Evolutionary conservation across 1,284 basidiomycete species (phyloP).

Genomic region (Moesziomyces antarcticus): DNA sequence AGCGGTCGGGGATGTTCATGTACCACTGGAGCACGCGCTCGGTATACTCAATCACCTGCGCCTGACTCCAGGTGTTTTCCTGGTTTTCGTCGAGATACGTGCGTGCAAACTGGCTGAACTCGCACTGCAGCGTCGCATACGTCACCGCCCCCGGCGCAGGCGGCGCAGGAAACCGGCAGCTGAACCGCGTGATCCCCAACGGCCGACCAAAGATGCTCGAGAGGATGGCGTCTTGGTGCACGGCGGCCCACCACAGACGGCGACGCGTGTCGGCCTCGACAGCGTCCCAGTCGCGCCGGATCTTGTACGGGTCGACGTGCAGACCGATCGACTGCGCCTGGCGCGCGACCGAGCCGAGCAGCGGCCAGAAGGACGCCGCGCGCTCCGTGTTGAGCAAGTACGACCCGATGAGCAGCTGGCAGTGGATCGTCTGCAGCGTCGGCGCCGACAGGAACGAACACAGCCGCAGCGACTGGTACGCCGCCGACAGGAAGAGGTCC

Average conservation of each 20-base stretch:
- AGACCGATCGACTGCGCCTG: conserved; percentile 48
- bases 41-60: conserved; percentile 28
- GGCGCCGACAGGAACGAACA: conserved; percentile 46
- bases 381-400: conserved; percentile 49
- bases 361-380: conserved; percentile 42
- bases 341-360: conserved; percentile 41
- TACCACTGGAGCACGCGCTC: conserved; percentile 42
- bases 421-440: conserved; percentile 46
- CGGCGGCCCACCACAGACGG: conserved; percentile 47
- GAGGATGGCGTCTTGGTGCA: conserved; percentile 45
- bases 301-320: conserved; percentile 42
- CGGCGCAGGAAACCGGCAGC: conserved; percentile 26
- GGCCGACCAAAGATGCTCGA: conserved; percentile 48
- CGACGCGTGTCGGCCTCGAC: conserved; percentile 37
- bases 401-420: conserved; percentile 45
- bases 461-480: conserved; percentile 43
- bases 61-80: conserved; percentile 38
- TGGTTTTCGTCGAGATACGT: conserved; percentile 39
- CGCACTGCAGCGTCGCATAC: conserved; percentile 38
- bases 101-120: conserved; percentile 32
- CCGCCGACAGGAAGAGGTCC: conserved; percentile 42
- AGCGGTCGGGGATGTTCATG: conserved; percentile 29
- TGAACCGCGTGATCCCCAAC: conserved; percentile 37
- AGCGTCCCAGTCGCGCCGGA: conserved; percentile 32
- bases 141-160: conserved; percentile 4